Evolutionary conservation across 148 eudicot species (phyloP).

Genomic region (Talinum fruticosum): DNA sequence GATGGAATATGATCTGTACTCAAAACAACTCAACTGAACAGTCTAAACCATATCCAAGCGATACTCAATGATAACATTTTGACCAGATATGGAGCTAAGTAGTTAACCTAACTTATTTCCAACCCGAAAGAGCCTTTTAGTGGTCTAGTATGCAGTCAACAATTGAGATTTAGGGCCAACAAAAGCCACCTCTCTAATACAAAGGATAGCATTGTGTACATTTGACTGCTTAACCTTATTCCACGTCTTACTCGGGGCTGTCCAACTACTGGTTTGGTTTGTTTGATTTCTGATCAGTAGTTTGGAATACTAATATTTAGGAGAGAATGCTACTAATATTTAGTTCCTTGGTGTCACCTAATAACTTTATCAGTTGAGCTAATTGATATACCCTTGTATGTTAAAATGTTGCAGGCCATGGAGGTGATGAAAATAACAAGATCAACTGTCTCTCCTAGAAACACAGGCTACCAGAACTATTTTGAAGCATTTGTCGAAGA

Average conservation of each 20-base stretch:
- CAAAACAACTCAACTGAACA: no score
- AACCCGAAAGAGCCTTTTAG: no score
- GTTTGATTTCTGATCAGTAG: neutral
- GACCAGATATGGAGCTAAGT: no score
- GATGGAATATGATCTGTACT: no score
- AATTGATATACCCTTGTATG: neutral
- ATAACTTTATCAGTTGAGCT: neutral
- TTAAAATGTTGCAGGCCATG: constrained; percentile 69
- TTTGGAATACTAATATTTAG: neutral
- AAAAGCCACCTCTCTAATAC: no score
- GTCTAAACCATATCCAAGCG: no score
- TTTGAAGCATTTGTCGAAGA: constrained; percentile 77
- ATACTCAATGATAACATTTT: no score
- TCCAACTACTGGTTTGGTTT: neutral
- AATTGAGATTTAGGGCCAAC: no score
- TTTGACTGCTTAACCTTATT: no score
- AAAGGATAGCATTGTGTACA: no score
- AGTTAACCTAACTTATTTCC: no score
- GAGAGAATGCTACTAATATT: neutral
- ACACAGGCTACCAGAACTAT: constrained; percentile 59
- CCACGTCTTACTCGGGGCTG: neutral
- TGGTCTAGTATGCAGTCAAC: no score
- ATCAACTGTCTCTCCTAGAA: constrained; percentile 34
- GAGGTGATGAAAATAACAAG: constrained; percentile 67
- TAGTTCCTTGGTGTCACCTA: neutral